Conservation (phyloP, 441 rosid species). For the Metrosideros polymorpha region DNA sequence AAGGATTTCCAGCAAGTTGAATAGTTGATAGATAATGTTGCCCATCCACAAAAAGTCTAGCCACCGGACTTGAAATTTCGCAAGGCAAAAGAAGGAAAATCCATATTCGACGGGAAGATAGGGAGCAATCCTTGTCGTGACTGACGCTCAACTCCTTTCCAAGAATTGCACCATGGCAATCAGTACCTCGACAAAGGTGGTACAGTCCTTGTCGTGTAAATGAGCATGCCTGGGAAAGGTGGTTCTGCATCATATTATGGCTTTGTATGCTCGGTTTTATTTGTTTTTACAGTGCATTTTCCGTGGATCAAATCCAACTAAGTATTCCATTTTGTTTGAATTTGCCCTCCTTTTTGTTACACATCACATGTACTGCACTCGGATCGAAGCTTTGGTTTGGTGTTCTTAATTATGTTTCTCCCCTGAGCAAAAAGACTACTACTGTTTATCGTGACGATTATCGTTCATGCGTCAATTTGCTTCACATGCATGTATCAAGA, state of each 20-base stretch:
- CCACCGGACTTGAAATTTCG: no score
- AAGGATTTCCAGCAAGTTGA: no score
- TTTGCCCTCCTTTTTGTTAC: background rate
- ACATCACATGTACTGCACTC: background rate
- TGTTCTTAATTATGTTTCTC: background rate
- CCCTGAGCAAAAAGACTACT: background rate
- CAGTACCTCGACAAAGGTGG: background rate
- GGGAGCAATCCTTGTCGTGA: no score
- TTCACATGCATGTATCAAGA: no score
- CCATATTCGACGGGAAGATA: no score
- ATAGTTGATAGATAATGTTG: no score
- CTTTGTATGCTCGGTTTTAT: background rate
- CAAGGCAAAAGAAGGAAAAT: no score
- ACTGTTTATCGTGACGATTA: background rate
- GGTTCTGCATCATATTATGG: background rate
- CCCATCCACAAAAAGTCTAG: no score
- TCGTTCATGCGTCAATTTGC: background rate
- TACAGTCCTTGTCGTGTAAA: background rate
- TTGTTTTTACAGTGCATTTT: background rate
- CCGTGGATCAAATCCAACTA: background rate
- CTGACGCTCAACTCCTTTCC: no score
- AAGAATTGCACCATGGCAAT: conserved; percentile 3
- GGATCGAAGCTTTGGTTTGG: background rate
- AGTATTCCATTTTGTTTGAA: background rate
- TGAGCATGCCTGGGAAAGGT: background rate